These are phyloP conservation scores for Colletotrichum endophyticum DNA, from an alignment of 2,329 filamentous ascomycete genomes.

Conservation along the genomic window DNA sequence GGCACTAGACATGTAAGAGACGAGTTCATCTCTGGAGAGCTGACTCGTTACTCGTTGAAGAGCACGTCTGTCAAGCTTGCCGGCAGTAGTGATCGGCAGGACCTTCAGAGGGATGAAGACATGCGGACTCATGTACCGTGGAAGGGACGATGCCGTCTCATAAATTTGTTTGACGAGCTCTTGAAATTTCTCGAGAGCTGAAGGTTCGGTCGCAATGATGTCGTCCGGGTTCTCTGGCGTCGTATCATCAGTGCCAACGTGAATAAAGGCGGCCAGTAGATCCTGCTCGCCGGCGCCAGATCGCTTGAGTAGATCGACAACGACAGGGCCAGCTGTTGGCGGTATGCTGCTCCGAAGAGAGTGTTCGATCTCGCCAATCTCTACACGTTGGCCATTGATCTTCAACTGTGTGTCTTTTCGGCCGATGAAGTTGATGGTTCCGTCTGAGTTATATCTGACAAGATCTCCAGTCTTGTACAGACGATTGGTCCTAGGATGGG, in stretches of 20 bases:
- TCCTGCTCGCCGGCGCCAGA: neutral
- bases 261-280: neutral
- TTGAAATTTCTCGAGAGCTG: neutral
- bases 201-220: neutral
- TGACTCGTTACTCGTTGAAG: neutral
- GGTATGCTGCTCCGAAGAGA: conserved; percentile 33
- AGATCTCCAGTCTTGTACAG: conserved; percentile 30
- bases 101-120: conserved; percentile 7
- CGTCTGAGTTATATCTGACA: conserved; percentile 27
- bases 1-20: neutral
- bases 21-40: neutral
- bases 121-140: conserved; percentile 22
- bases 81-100: conserved; percentile 15
- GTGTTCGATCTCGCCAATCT: conserved; percentile 35
- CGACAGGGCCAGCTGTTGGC: neutral
- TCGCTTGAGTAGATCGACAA: neutral
- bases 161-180: neutral
- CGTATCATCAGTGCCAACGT: neutral
- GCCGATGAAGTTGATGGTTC: conserved; percentile 26
- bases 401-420: conserved; percentile 35
- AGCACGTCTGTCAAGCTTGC: conserved; percentile 20
- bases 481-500: conserved; percentile 20
- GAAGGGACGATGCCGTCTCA: neutral
- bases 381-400: conserved; percentile 35
- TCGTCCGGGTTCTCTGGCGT: neutral